Evolutionary conservation across 352 stramenopile genomes (phyloP), one percentile per base, ranked within the genome.

Genomic region (Phytopythium chamaehyphon): DNA sequence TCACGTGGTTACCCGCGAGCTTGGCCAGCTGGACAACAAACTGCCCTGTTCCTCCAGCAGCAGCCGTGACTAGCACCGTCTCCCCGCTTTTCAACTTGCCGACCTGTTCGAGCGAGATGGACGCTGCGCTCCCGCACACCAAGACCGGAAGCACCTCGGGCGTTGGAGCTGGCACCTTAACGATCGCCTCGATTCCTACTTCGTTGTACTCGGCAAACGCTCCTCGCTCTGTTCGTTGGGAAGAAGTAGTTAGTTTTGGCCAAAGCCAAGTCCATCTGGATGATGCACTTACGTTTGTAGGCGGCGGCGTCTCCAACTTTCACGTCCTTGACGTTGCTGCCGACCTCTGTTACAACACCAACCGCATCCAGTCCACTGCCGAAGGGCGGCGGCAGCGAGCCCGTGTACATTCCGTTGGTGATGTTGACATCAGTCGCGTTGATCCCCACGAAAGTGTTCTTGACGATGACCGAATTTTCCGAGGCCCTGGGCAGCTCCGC

Each of bases 11-110:
- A 31, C 73, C 73, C 9, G 84, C 55, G 19, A 73, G 65, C 36
- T 83, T 81, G 19, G 76, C 85, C 37, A 96, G 66, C 46, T 96
- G 86, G 33, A 93, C 65, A 19, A 81, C 87, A 38, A 91, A 88
- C 19, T 92, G 61, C 0, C 87, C 87, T 4, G 82, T 94, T 23
- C 79, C 84, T 19, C 86, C 76, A 3, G 66, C 61, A 6, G 63
- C 66, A 8, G 60, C 69, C 4, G 61, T 69, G 28, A 76, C 59
- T 23, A 76, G 61, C n/a, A 80, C 60, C 0, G 54, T 69, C 31
- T 71, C 57, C 38, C 58, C 61, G 19, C 48, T 47, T 46, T 74
- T 66, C 48, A 77, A 59, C 38, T 69, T 39, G 3, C 57, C 64
- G 6, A 64, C 58, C 19, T 67, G 55, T 24, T 67, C 58, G 12